Conservation (phyloP, 202 grass and related monocot species). For the Brachypodium distachyon region DNA sequence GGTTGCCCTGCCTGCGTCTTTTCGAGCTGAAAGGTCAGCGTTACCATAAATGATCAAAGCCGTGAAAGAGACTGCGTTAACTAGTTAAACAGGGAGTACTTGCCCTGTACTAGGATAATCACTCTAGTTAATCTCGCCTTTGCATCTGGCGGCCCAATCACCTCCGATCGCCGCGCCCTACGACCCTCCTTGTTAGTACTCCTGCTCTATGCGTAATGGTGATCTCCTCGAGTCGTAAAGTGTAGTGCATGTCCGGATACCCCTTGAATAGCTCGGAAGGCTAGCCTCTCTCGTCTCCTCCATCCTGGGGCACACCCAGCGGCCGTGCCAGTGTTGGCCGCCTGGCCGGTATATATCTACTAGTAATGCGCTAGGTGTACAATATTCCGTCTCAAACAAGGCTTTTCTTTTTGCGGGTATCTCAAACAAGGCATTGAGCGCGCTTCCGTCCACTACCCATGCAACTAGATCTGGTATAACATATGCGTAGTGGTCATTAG, state of each 20-base stretch:
- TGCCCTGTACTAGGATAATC: neutral
- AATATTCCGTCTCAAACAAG: constrained; percentile 6
- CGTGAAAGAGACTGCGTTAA: neutral
- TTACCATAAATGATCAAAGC: constrained; percentile 9
- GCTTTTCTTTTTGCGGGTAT: too few relatives aligned
- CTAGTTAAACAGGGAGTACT: neutral
- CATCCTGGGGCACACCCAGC: neutral
- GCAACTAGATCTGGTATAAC: neutral
- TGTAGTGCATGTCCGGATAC: neutral
- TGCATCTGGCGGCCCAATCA: neutral
- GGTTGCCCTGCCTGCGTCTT: constrained; percentile 8
- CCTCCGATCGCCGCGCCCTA: too few relatives aligned
- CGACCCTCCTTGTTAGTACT: too few relatives aligned
- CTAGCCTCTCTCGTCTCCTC: neutral
- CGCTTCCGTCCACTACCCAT: constrained; percentile 16
- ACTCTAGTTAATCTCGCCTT: neutral
- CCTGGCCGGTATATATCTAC: too few relatives aligned
- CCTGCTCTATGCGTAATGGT: too few relatives aligned
- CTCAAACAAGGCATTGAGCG: neutral
- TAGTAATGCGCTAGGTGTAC: constrained; percentile 24
- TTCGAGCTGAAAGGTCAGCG: constrained; percentile 3
- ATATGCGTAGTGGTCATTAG: neutral
- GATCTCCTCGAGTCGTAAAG: neutral
- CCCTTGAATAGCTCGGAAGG: neutral
- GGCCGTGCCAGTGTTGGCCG: neutral